Conservation (phyloP, 2,329 filamentous ascomycete species). For the Capronia americana region DNA sequence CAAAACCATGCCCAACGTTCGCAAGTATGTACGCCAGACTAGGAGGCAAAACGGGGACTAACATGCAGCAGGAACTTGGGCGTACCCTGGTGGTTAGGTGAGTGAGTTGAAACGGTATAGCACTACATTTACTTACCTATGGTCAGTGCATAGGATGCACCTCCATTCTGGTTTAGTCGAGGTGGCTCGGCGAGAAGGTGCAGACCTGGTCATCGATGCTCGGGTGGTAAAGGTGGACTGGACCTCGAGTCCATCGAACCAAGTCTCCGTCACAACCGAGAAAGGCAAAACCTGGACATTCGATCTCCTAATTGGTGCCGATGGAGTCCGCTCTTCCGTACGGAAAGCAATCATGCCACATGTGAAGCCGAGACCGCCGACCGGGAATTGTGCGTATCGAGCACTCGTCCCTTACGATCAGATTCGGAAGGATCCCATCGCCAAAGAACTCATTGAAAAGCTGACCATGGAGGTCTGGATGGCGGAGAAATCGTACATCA, state of each 20-base stretch:
- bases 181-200: conserved; percentile 49
- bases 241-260: conserved; percentile 17
- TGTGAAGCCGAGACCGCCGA: conserved; percentile 49
- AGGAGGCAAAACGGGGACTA: background rate
- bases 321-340: conserved; percentile 51
- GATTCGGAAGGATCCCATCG: conserved; percentile 51
- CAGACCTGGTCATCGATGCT: conserved; percentile 47
- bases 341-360: conserved; percentile 50
- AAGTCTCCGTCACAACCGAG: conserved; percentile 26
- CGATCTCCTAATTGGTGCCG: conserved; percentile 52
- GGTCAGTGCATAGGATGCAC: conserved; percentile 55
- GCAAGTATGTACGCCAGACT: conserved; percentile 17
- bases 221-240: conserved; percentile 46
- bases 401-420: conserved; percentile 54
- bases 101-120: conserved; percentile 27
- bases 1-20: conserved; percentile 38
- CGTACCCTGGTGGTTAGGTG: conserved; percentile 42
- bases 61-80: conserved; percentile 26
- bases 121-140: background rate
- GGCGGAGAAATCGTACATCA: conserved; percentile 50
- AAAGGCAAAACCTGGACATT: conserved; percentile 41
- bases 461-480: conserved; percentile 57
- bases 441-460: conserved; percentile 48
- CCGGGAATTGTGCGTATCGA: conserved; percentile 55
- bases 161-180: conserved; percentile 53